A percentile compares a stretch with the other conserved stretches of the same genome.
Conservation (phyloP, 2,329 filamentous ascomycete species). For the Pseudopithomyces chartarum region DNA sequence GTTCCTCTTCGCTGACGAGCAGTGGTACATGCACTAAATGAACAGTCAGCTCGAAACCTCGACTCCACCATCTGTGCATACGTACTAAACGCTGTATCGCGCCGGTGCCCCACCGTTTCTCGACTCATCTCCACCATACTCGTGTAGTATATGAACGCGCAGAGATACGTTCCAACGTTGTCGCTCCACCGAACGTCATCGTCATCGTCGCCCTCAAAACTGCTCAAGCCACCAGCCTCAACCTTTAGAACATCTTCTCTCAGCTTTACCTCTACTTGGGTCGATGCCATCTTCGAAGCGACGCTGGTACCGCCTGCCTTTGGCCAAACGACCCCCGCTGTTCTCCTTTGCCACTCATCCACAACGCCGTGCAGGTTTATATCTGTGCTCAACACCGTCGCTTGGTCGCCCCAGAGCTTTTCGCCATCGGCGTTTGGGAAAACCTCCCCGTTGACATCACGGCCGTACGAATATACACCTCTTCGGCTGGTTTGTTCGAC, state of each 20-base stretch:
- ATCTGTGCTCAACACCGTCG: constrained; percentile 23
- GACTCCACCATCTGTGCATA: no score
- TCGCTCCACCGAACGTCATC: constrained; percentile 40
- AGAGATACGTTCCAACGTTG: constrained; percentile 48
- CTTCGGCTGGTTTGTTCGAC: constrained; percentile 73
- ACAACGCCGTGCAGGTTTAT: constrained; percentile 21
- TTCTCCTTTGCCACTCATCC: constrained; percentile 15
- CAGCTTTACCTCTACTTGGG: neutral
- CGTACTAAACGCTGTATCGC: constrained; percentile 40
- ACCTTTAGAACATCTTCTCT: neutral
- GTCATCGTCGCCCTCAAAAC: constrained; percentile 22
- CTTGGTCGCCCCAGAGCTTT: constrained; percentile 25
- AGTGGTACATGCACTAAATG: constrained; percentile 45
- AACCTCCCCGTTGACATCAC: constrained; percentile 66
- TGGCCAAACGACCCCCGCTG: constrained; percentile 13
- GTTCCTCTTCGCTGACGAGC: constrained; percentile 33
- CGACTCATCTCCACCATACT: constrained; percentile 28
- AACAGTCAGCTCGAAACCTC: no score
- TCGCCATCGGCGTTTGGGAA: constrained; percentile 32
- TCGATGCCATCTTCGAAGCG: neutral
- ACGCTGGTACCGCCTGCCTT: neutral
- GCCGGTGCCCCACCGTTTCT: constrained; percentile 14
- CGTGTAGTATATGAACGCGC: constrained; percentile 50
- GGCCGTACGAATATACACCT: constrained; percentile 66
- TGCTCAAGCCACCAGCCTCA: neutral